Base-by-base conservation (phyloP, 306 rosid genomes). In the Glycine tomentella region DNA sequence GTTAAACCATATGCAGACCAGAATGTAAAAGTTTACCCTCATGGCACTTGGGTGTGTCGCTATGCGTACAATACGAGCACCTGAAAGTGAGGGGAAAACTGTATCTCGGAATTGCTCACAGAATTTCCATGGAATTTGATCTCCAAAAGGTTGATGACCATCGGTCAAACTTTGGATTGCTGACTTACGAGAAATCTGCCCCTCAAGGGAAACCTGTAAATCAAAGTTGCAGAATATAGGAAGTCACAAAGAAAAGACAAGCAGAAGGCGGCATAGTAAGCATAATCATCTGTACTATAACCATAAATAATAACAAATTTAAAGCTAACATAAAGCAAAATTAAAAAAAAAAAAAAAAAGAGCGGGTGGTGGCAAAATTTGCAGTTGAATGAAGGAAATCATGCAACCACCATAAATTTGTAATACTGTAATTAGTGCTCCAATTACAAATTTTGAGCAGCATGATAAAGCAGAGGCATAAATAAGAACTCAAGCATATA, bases 11-110 rank as follows among this genome's bases (percentile, higher is more conserved):
- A 78, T 69, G 69, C 36, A 42, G 7, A 64, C 40, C 69, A 48
- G 4, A 68, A 53, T 59, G 10, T 55, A 58, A 61, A 69, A 67
- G 25, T 84, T 84, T 87, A 95, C 99, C 98, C 90, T 91, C 90
- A 89, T 91, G 74, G 92, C 95, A 86, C 92, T 93, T 66, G 99
- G 98, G 86, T 95, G 99, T 31, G 99, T 90, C 38, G 99, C 99
- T 76, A 95, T 95, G 77, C 99, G 98, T 38, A 95, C 99, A 85
- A 95, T 93, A 56, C 98, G 98, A 85, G 88, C 99, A 53, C 99
- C 99, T 36, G 98, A 95, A 58, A 95, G 95, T 53, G 89, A 87
- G 17, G 99, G 99, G 57, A 95, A 93, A 79, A 80, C 93, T 0
- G 92, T 88, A 80, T 93, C 99, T 72, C 92, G 95, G 78, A 91